Percentiles rank a stretch among this genome's conserved stretches.
Evolutionary conservation across 768 basidiomycete species (phyloP).

Genomic region (Pisolithus tinctorius): DNA sequence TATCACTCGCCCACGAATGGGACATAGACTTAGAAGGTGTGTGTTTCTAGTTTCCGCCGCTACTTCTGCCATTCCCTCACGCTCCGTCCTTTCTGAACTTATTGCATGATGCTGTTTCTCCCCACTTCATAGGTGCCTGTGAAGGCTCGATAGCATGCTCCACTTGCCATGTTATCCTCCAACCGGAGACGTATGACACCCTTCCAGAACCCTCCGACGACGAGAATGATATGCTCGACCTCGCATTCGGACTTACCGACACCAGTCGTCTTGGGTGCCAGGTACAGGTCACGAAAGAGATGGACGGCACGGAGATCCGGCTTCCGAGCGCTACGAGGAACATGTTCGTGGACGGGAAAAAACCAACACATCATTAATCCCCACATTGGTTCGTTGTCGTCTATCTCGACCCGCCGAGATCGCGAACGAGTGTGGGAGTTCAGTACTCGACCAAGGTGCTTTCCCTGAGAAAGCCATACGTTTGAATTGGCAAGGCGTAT

Average conservation of each 20-base stretch:
- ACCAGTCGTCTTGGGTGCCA: conserved; percentile 82
- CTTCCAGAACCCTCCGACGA: conserved; percentile 94
- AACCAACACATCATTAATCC: conserved; percentile 40
- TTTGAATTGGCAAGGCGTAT: neutral
- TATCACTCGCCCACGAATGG: conserved; percentile 89
- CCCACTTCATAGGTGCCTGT: conserved; percentile 66
- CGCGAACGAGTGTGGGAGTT: neutral
- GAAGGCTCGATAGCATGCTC: conserved; percentile 97
- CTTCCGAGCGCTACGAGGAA: conserved; percentile 91
- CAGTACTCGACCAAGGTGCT: too few relatives aligned
- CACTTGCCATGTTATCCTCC: conserved; percentile 86
- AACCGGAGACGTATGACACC: conserved; percentile 73
- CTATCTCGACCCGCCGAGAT: neutral
- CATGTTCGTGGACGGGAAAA: conserved; percentile 90
- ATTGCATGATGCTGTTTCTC: neutral
- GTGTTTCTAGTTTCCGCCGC: conserved; percentile 11
- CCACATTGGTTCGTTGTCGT: neutral
- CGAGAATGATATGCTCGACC: conserved; percentile 97
- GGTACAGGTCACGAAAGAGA: conserved; percentile 67
- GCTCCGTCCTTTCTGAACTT: neutral
- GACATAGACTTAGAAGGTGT: conserved; percentile 94
- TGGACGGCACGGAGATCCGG: conserved; percentile 79
- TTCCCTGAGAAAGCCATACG: too few relatives aligned
- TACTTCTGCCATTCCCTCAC: too few relatives aligned
- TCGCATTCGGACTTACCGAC: conserved; percentile 95